Evolutionary conservation across 495 filamentous ascomycete genomes (phyloP), one percentile per base, ranked within the genome.

Genomic region (Annulohypoxylon maeteangense): DNA sequence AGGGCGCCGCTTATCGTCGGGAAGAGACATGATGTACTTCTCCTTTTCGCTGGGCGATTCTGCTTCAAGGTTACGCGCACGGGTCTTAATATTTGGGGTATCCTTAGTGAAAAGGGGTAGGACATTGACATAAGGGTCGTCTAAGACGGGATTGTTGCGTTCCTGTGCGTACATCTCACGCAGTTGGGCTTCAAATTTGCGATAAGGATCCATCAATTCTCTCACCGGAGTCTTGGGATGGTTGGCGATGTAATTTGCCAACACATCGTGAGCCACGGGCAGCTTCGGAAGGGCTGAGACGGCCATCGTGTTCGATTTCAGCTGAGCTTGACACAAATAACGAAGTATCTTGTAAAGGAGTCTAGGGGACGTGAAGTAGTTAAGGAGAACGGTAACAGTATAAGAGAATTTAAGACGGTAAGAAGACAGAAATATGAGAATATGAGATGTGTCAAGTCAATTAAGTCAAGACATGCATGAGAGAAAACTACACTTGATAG

Each of bases 141-240:
- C 78, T 20, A 92, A 78, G 40, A 83, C 76, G 10, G 85, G 78
- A 70, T 92, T 84, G 20, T 81, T 75, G 2, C 89, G 88, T 10
- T 91, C 81, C 77, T 94, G 92, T 38, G 92, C 92, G 74, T 88
- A 95, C 25, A 88, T 76, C 73, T 90, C 88, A 23, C 93, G 89
- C 5, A 93, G 77, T 51, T 86, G 83, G 20, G 87, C 83, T 67
- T 95, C 92, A 60, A 87, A 92, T 8, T 85, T 76, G 66, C 89
- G 88, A 78, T 88, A 95, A 1, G 92, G 92, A 65, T 86, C 78
- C 40, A 93, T 74, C 23, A 94, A 75, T 22, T 91, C 78, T 0
- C 61, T 65, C 57, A 94, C 80, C 2, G 87, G 80, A 23, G 75
- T 84, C 1, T 87, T 64, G 5, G 87, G 85, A 59, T 90, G 81